A percentile compares a stretch with the other conserved stretches of the same genome.
phyloP scores from a whole-genome alignment of 169 alveolate genomes.

The Babesia ovis region DNA sequence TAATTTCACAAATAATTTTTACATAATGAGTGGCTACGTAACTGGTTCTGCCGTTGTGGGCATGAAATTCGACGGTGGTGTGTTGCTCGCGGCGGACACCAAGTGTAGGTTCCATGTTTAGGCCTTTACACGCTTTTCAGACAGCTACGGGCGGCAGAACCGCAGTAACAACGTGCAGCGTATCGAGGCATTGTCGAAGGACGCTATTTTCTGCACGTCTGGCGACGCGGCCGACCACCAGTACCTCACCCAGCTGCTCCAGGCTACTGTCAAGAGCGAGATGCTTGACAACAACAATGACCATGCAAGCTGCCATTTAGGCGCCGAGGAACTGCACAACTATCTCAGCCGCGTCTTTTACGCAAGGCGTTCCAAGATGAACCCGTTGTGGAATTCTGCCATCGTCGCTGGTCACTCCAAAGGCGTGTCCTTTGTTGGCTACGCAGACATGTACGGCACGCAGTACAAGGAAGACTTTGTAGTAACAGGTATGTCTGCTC shows the following conservation, averaged over 20 bases:
- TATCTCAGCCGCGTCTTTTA: slow-evolving; percentile 58
- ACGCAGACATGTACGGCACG: slow-evolving; percentile 65
- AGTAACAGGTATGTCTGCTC: slow-evolving; percentile 57
- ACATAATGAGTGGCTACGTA: slow-evolving; percentile 54
- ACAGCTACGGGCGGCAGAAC: slow-evolving; percentile 62
- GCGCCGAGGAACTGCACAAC: slow-evolving; percentile 56
- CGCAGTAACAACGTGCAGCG: slow-evolving; percentile 35
- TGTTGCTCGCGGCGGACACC: slow-evolving; percentile 66
- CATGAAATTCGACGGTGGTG: slow-evolving; percentile 66
- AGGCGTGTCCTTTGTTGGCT: slow-evolving; percentile 57
- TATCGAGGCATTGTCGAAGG: slow-evolving; percentile 36
- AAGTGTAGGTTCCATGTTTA: slow-evolving; percentile 31
- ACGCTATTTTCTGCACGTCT: slow-evolving; percentile 61
- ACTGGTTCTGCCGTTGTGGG: slow-evolving; percentile 66
- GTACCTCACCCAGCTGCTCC: slow-evolving; percentile 50
- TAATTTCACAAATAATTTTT: neutral
- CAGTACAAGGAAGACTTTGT: slow-evolving; percentile 63
- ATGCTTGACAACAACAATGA: slow-evolving; percentile 58
- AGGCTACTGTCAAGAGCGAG: slow-evolving; percentile 32
- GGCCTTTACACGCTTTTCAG: slow-evolving; percentile 1
- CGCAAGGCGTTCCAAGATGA: slow-evolving; percentile 53
- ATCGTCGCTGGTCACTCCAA: slow-evolving; percentile 48
- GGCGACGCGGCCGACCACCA: slow-evolving; percentile 72
- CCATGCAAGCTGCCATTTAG: slow-evolving; percentile 16
- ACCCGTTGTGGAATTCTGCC: slow-evolving; percentile 59